A percentile compares a stretch with the other conserved stretches of the same genome.
phyloP scores from a whole-genome alignment of 495 filamentous ascomycete genomes.

The Cairneyella variabilis region DNA sequence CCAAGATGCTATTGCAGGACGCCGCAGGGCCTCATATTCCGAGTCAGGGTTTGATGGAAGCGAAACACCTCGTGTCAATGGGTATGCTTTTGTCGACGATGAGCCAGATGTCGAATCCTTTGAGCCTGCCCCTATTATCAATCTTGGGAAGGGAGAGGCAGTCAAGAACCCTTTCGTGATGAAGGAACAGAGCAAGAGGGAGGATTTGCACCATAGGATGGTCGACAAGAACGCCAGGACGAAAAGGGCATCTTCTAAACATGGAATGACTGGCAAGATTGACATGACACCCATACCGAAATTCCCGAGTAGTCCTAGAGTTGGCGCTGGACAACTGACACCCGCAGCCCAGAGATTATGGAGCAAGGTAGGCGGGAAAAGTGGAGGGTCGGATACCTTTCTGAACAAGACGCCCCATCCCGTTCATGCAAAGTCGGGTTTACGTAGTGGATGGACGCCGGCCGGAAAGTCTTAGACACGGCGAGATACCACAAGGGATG shows the following conservation, averaged over 20 bases:
- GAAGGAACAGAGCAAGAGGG: constrained; percentile 67
- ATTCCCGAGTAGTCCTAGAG: constrained; percentile 71
- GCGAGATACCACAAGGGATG: background rate
- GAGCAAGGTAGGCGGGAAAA: constrained; percentile 56
- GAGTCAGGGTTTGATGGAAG: constrained; percentile 60
- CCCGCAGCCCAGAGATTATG: constrained; percentile 81
- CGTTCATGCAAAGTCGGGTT: constrained; percentile 28
- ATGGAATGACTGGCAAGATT: constrained; percentile 50
- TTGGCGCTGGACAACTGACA: constrained; percentile 57
- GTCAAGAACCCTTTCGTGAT: constrained; percentile 82
- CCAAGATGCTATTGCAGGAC: constrained; percentile 80
- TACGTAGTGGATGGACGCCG: constrained; percentile 54
- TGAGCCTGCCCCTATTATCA: constrained; percentile 14
- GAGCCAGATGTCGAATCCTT: constrained; percentile 44
- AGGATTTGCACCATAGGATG: constrained; percentile 84
- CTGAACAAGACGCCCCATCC: constrained; percentile 35
- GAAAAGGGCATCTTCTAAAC: constrained; percentile 51
- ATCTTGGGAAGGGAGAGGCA: constrained; percentile 56
- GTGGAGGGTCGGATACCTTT: constrained; percentile 47
- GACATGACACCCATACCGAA: constrained; percentile 61
- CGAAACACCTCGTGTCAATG: constrained; percentile 88
- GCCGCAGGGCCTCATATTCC: constrained; percentile 56
- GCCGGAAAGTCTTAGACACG: constrained; percentile 1
- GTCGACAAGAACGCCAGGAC: constrained; percentile 78
- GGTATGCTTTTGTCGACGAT: constrained; percentile 92